Conservation (phyloP, 2,329 filamentous ascomycete genomes). For the Cordyceps farinosa region DNA sequence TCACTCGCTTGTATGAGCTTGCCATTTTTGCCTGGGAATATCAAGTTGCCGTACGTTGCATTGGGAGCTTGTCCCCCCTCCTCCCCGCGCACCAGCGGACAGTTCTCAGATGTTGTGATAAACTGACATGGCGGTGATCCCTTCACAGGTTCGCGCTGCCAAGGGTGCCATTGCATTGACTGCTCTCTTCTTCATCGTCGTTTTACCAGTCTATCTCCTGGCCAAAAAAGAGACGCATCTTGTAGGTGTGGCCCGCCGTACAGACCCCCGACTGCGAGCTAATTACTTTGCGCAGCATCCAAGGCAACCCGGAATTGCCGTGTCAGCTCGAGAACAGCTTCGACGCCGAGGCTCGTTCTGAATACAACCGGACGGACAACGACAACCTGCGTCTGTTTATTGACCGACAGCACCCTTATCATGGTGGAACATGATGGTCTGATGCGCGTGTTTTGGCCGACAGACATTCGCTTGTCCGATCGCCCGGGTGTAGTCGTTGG, state of each 20-base stretch:
- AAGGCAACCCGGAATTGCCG: slow-evolving; percentile 69
- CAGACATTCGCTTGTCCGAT: slow-evolving; percentile 70
- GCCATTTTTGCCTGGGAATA: slow-evolving; percentile 97
- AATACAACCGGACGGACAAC: slow-evolving; percentile 24
- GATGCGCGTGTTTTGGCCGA: slow-evolving; percentile 98
- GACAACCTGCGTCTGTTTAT: slow-evolving; percentile 20
- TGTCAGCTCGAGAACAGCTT: slow-evolving; percentile 93
- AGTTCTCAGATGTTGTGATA: not conserved
- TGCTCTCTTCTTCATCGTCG: slow-evolving; percentile 76
- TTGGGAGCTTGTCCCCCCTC: not conserved
- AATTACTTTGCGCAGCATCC: slow-evolving; percentile 62
- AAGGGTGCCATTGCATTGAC: slow-evolving; percentile 83
- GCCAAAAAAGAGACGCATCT: slow-evolving; percentile 75
- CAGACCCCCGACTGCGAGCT: slow-evolving; percentile 16
- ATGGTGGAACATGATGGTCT: slow-evolving; percentile 78
- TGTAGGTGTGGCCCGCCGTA: slow-evolving; percentile 50
- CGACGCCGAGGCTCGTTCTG: slow-evolving; percentile 93
- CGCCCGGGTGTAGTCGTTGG: slow-evolving; percentile 84
- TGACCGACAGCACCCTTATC: slow-evolving; percentile 36
- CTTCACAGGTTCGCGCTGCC: slow-evolving; percentile 68
- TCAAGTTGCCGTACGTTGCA: slow-evolving; percentile 78
- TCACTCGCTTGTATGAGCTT: slow-evolving; percentile 94
- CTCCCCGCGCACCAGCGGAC: not conserved
- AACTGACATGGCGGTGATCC: slow-evolving; percentile 7
- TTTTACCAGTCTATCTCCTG: slow-evolving; percentile 79